These are phyloP conservation scores for Isochrysis galbana DNA, from an alignment of 78 protist genomes.

Conservation along the genomic window DNA sequence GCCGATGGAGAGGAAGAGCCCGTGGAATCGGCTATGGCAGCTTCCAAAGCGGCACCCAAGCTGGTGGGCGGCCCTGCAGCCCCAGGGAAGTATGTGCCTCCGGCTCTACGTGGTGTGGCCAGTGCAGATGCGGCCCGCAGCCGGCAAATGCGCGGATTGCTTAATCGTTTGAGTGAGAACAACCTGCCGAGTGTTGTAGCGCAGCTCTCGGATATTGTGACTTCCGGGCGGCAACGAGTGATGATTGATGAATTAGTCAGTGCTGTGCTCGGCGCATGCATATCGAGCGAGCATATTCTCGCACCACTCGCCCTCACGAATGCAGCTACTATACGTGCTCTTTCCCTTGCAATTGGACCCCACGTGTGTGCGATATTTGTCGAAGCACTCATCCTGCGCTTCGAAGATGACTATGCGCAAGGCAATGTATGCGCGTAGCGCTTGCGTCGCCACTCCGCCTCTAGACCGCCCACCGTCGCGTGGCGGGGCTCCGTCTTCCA, in stretches of 20 bases:
- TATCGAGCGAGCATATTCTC: neutral
- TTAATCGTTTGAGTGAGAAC: neutral
- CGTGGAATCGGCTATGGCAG: no score
- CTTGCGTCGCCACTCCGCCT: neutral
- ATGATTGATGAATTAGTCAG: neutral
- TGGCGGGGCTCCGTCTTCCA: no score
- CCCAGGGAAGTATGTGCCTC: neutral
- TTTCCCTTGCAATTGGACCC: neutral
- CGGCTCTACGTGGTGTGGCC: neutral
- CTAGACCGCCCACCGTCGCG: no score
- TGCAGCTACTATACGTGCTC: neutral
- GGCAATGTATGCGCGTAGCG: neutral
- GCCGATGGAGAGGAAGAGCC: no score
- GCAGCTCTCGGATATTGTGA: neutral
- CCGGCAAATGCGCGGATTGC: neutral
- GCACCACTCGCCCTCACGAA: neutral
- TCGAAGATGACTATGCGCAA: neutral
- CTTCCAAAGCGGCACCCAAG: no score
- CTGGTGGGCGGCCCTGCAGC: no score
- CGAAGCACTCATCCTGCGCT: neutral
- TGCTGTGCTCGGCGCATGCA: neutral
- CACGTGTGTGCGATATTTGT: neutral
- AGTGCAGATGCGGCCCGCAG: neutral
- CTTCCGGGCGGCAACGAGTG: neutral
- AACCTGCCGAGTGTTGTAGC: neutral